A percentile compares a stretch with the other conserved stretches of the same genome.
phyloP scores from a whole-genome alignment of 352 stramenopile species.

The Phytophthora sp. region DNA sequence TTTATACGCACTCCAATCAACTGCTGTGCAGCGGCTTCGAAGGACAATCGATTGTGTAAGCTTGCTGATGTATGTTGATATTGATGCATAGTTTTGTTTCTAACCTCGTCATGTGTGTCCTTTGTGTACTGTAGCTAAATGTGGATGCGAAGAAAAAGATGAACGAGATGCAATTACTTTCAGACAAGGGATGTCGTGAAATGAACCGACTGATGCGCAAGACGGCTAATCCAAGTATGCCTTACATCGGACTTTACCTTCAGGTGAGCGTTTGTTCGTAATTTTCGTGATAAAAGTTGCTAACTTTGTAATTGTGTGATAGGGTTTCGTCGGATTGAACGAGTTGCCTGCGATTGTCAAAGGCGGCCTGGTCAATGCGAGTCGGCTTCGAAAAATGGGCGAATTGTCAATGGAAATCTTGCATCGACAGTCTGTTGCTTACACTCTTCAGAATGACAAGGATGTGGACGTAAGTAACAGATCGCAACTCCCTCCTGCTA shows the following conservation, averaged over 20 bases:
- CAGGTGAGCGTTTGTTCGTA: constrained; percentile 51
- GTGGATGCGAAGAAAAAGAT: constrained; percentile 71
- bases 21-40: constrained; percentile 81
- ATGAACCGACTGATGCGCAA: constrained; percentile 89
- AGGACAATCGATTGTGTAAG: constrained; percentile 79
- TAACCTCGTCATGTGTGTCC: constrained; percentile 1
- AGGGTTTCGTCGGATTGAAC: constrained; percentile 83
- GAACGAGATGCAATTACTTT: constrained; percentile 81
- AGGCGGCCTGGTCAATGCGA: constrained; percentile 69
- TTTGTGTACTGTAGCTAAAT: constrained; percentile 48
- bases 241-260: constrained; percentile 87
- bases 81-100: neutral
- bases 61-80: constrained; percentile 1
- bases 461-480: constrained; percentile 61
- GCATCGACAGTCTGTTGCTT: constrained; percentile 71
- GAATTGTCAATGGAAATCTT: constrained; percentile 82
- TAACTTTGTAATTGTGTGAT: constrained; percentile 13
- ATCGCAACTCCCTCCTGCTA: neutral
- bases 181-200: constrained; percentile 83
- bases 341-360: constrained; percentile 81
- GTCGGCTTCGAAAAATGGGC: constrained; percentile 72
- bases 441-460: constrained; percentile 64
- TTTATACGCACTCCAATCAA: constrained; percentile 87
- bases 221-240: constrained; percentile 77
- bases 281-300: neutral